Base-by-base conservation (phyloP, 805 yeast genomes). In the Brettanomyces anomalus region DNA sequence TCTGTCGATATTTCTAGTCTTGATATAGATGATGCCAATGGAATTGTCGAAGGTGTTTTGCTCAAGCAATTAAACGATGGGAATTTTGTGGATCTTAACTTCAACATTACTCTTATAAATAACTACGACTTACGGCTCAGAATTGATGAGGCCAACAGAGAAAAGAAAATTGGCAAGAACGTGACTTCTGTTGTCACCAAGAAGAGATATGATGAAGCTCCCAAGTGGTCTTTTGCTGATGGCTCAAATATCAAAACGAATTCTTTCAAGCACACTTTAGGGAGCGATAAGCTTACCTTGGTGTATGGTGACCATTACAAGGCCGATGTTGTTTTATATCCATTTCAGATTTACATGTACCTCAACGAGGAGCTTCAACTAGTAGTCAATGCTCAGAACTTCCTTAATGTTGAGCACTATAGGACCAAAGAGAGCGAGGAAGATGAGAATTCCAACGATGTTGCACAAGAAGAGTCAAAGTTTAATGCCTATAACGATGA, bases 361-460 rank as follows among this genome's bases (percentile, higher is more conserved):
- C 65, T 73, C 42, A 60, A 76, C 2, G 74, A 68, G 4, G 60
- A 64, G 16, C 58, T 62, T 0, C 76, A 77, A 46, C 51, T 87
- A 11, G 63, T 74, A 1, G 55, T 89, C 16, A 93, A 93, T 58
- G 88, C 81, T 41, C 68, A 79, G 35, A 66, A 75, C 30, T 72
- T 86, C 38, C 62, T 93, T 46, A 90, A 90, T 55, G 45, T 82
- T n/a, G 99, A 93, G 59, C 97, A 90, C 54, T 74, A 69, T 58
- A 71, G 97, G 55, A 58, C 69, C 1, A 54, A 59, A 46, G 72
- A 67, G 6, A 60, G 63, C n/a, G 66, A 68, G 26, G 58, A 60
- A 4, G 55, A 58, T 11, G 51, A 61, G 40, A 49, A 55, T 2
- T 65, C 69, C 0, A 58, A 64, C 33, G 68, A 74, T 31, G 48